These are phyloP conservation scores for Kwoniella bestiolae DNA, from an alignment of 768 basidiomycete species.

Conservation along the genomic window DNA sequence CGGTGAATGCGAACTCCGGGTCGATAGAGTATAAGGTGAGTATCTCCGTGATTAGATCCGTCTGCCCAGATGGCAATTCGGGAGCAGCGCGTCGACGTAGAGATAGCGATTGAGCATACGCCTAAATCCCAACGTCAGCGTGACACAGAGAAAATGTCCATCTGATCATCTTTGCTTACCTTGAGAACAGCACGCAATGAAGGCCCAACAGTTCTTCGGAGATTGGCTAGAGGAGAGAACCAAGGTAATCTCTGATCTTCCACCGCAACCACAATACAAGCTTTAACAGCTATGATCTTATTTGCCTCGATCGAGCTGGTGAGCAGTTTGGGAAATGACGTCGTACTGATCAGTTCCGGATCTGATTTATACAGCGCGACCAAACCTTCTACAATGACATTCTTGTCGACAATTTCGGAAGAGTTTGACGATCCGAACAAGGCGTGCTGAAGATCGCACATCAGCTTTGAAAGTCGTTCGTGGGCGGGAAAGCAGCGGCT, in stretches of 20 bases:
- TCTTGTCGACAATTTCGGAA: slow-evolving; percentile 73
- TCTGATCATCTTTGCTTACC: slow-evolving; percentile 25
- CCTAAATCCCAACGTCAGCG: slow-evolving; percentile 2
- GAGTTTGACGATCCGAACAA: slow-evolving; percentile 67
- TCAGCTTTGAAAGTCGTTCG: slow-evolving; percentile 36
- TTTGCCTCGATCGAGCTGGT: slow-evolving; percentile 78
- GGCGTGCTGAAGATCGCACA: slow-evolving; percentile 24
- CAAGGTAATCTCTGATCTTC: slow-evolving; percentile 63
- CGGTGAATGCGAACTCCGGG: slow-evolving; percentile 29
- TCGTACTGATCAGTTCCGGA: slow-evolving; percentile 66
- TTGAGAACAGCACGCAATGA: slow-evolving; percentile 32
- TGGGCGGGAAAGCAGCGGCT: not conserved
- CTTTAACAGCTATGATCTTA: slow-evolving; percentile 76
- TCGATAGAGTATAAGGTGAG: slow-evolving; percentile 33
- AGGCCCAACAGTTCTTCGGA: slow-evolving; percentile 18
- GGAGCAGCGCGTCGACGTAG: slow-evolving; percentile 5
- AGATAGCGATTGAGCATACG: slow-evolving; percentile 5
- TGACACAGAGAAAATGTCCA: not conserved
- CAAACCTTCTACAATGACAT: slow-evolving; percentile 74
- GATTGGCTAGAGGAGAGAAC: slow-evolving; percentile 13
- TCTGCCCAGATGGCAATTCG: slow-evolving; percentile 23
- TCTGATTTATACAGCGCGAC: slow-evolving; percentile 74
- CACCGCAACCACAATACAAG: slow-evolving; percentile 69
- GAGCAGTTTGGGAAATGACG: slow-evolving; percentile 68
- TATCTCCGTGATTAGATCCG: slow-evolving; percentile 29